A percentile compares a stretch with the other conserved stretches of the same genome.
Evolutionary conservation across 257 asterid species (phyloP).

Genomic region (Asclepias syriaca): DNA sequence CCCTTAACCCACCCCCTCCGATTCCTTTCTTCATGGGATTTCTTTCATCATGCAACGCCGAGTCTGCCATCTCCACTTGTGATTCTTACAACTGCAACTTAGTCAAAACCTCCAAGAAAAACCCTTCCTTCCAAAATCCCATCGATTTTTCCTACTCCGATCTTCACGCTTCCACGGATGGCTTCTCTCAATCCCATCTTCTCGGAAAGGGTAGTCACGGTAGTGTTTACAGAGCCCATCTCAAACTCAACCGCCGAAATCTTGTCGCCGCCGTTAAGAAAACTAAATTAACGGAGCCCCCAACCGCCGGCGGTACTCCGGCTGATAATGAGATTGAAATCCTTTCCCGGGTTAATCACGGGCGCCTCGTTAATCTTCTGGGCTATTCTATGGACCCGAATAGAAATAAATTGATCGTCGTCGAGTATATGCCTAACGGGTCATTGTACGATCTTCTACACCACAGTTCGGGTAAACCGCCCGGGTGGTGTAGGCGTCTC

Average conservation of each 20-base stretch:
- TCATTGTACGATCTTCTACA: conserved; percentile 63
- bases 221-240: conserved; percentile 55
- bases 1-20: background rate
- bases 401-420: conserved; percentile 51
- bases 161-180: conserved; percentile 55
- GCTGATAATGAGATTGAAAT: conserved; percentile 72
- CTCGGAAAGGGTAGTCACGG: conserved; percentile 90
- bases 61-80: conserved; percentile 64
- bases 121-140: conserved; percentile 23
- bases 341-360: conserved; percentile 52
- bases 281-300: conserved; percentile 28
- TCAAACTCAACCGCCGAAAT: conserved; percentile 29
- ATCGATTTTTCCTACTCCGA: conserved; percentile 47
- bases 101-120: conserved; percentile 16
- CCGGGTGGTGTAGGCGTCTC: conserved; percentile 57
- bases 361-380: conserved; percentile 61
- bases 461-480: conserved; percentile 54
- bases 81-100: conserved; percentile 48
- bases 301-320: conserved; percentile 1
- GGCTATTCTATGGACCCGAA: conserved; percentile 47
- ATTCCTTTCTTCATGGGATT: conserved; percentile 45
- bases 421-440: conserved; percentile 83
- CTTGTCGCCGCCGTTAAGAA: conserved; percentile 61
- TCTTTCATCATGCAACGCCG: conserved; percentile 67
- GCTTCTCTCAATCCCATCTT: conserved; percentile 55